phyloP scores from a whole-genome alignment of 495 filamentous ascomycete species.

The Penicillium soppii region DNA sequence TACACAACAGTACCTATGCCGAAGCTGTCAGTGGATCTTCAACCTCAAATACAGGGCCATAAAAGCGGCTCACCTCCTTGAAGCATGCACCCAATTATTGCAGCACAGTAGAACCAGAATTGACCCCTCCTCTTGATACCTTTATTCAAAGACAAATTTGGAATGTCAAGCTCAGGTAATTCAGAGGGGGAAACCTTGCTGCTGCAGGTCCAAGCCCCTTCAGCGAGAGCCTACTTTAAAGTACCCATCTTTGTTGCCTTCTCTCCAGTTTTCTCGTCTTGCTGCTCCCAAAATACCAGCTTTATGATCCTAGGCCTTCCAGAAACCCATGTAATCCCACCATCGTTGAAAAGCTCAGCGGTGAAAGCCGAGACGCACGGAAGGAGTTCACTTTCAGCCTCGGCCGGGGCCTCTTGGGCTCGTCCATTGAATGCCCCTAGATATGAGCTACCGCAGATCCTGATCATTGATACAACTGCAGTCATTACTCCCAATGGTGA shows the following conservation, averaged over 20 bases:
- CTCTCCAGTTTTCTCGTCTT: constrained; percentile 13
- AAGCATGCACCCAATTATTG: constrained; percentile 25
- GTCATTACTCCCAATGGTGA: constrained; percentile 57
- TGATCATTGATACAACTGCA: constrained; percentile 50
- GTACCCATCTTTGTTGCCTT: constrained; percentile 25
- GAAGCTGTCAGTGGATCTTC: neutral
- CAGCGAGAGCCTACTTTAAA: constrained; percentile 25
- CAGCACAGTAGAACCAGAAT: constrained; percentile 37
- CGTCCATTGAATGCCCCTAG: constrained; percentile 53
- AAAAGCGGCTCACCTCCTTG: constrained; percentile 38
- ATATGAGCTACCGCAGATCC: constrained; percentile 51
- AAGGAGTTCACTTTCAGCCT: constrained; percentile 40
- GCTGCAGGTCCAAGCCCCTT: constrained; percentile 24
- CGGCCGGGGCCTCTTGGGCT: constrained; percentile 42
- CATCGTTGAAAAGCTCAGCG: constrained; percentile 45
- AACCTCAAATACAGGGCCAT: neutral
- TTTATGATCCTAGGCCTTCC: constrained; percentile 42
- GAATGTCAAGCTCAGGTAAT: constrained; percentile 36
- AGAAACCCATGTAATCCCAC: constrained; percentile 41
- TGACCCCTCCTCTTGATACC: constrained; percentile 33
- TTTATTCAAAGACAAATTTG: constrained; percentile 50
- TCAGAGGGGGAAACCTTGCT: neutral
- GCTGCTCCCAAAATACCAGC: constrained; percentile 37
- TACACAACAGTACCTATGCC: constrained; percentile 31
- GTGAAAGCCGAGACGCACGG: constrained; percentile 44